Base-by-base conservation (phyloP, 352 stramenopile species). In the Pythium myriotylum region DNA sequence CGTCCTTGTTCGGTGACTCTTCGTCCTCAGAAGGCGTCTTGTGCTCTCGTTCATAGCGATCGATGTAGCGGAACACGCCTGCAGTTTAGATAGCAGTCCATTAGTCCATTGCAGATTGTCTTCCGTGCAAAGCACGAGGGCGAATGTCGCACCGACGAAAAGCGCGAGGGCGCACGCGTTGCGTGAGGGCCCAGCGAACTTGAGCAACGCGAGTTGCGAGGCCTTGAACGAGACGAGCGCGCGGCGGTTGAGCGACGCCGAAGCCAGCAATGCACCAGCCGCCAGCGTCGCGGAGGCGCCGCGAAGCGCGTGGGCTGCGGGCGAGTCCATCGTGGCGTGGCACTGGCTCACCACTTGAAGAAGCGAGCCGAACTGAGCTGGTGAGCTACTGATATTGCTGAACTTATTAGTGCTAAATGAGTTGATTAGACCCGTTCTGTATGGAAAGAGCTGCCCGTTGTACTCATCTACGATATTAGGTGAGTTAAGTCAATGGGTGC, bases 91-190 rank as follows among this genome's bases (percentile, higher is more conserved):
- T 7, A 0, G 22, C 5, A 19, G 50, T 32, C 29, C 5, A 35
- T 10, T 5, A 35, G 29, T 35, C 5, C 29, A 35, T 35, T 10
- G 29, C 10, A 35, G 29, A n/a, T n/a, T n/a, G n/a, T n/a, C n/a
- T n/a, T n/a, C n/a, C n/a, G n/a, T n/a, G n/a, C n/a, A n/a, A n/a
- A n/a, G n/a, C n/a, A n/a, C n/a, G n/a, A n/a, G n/a, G n/a, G n/a
- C n/a, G n/a, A n/a, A n/a, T n/a, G n/a, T n/a, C 77, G 26, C 14
- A 87, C 80, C 80, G 41, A 89, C 76, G 64, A 89, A 88, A 16
- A 89, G 52, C 8, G 76, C 76, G 24, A 89, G 61, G 4, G 80
- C 73, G 17, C 74, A 46, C 17, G 74, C 43, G 62, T 78, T 86
- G 43, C 74, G 76, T n/a, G 74, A 76, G 4, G 77, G 80, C 24